Evolutionary conservation across 495 filamentous ascomycete species (phyloP), one percentile per base, ranked within the genome.

Genomic region (Lasiosphaeriaceae sp.): DNA sequence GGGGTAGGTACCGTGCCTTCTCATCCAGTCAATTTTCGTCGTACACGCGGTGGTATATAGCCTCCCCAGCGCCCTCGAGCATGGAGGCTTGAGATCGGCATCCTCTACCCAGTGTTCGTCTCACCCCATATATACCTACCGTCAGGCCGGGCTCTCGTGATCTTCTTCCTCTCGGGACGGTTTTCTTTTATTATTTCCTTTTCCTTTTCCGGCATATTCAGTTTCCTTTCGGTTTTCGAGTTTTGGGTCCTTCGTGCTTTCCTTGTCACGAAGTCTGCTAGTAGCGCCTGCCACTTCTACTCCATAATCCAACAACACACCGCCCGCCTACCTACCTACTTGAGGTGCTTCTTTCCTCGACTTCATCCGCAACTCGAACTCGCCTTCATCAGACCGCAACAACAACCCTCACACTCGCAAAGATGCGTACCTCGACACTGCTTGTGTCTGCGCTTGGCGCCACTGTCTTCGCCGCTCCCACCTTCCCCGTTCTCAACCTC

Each of bases 401-500:
- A 19, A 3, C 39, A 37, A 35, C 47, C 57, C 50, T 43, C 59
- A 65, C 26, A 55, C 44, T 14, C 47, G 56, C 52, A 50, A 74
- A 64, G 37, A 82, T 83, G 79, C 70, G 71, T 54, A 67, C 66
- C 57, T 74, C 73, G 51, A 66, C 76, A 52, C 57, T 79, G 56
- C 56, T 81, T 21, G 61, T 71, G 20, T 73, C 79, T 34, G 69
- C 75, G 50, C 72, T 82, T 54, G 69, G 70, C 67, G 74, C 73
- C 60, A 66, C 71, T 26, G 76, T 69, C 57, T 65, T 74, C 37
- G 75, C 78, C 19, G 79, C 79, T n/a, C 80, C 80, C 3, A 66
- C 66, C 50, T 71, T 66, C 61, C 77, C 77, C 31, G 61, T 71
- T 2, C 31, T 77, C 60, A 66, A 67, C 58, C 44, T 62, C 35